Base-by-base conservation (phyloP, 1,139 yeast species). In the Meyerozyma elateridarum region DNA sequence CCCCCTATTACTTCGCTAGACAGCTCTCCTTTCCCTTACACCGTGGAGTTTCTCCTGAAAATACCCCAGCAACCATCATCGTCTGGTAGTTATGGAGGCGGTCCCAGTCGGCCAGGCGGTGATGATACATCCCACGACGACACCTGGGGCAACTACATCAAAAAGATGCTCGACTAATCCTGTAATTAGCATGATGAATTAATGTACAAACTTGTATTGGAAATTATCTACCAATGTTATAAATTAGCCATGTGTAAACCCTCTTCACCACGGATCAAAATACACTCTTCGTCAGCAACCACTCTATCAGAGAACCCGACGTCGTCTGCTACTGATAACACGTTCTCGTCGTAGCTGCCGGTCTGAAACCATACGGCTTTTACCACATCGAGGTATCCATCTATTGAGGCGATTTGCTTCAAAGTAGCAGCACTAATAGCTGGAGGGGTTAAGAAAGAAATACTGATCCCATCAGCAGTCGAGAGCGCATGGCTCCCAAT, bases 281-380 rank as follows among this genome's bases (percentile, higher is more conserved):
- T 77, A 54, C 94, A 84, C 39, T 76, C 76, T 22, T 78, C 88
- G 46, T 76, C 70, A 22, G 70, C 70, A 18, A 83, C 70, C 2
- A 70, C 67, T 24, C 55, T 48, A 1, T 76, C 76, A 6, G 53
- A 49, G 20, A 70, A 48, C 2, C 73, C 73, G 17, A 68, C 47
- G 16, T 51, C 46, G 19, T 58, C 54, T 3, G 67, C 68, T 14
- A 49, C 48, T 1, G 65, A 62, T 30, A 82, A 53, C 3, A 77
- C 79, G n/a, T 60, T 65, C 6, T 55, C 52, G 44, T 81, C 78
- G 42, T 72, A 82, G 21, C 85, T 71, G 0, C 94, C 94, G 0
- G 94, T 94, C 50, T 85, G 95, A 41, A 83, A 77, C 95, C 95
- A 85, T 18, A 83, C 59, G 1, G 81, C 79, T 42, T 71, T 72